Conservation (phyloP, 345 rosid genomes). For the Murraya koenigii region DNA sequence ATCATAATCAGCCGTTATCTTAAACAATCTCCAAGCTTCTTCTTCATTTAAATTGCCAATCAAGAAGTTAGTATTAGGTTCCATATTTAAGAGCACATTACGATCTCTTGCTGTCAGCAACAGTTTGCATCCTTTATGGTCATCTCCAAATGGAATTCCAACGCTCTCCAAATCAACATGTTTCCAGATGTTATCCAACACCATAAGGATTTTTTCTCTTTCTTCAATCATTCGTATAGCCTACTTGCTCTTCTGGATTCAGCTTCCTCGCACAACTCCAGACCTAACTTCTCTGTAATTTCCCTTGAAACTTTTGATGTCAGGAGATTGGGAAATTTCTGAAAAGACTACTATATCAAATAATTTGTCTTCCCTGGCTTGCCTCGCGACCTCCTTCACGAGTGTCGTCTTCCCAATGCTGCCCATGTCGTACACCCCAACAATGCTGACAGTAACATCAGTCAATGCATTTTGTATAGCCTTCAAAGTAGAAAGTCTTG, state of each 20-base stretch:
- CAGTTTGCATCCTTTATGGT: no score
- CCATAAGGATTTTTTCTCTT: neutral
- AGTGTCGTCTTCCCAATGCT: conserved; percentile 24
- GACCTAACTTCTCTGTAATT: neutral
- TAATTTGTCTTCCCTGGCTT: neutral
- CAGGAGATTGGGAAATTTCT: neutral
- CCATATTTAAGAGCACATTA: no score
- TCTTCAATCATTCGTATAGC: neutral
- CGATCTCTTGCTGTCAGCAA: no score
- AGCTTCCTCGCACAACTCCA: neutral
- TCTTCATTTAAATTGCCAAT: neutral
- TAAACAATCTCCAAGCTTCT: neutral
- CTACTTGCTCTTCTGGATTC: neutral
- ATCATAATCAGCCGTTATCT: neutral
- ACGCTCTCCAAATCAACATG: no score
- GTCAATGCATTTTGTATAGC: neutral
- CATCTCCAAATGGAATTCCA: no score
- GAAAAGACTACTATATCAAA: neutral
- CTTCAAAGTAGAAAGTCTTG: no score
- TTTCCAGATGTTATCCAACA: no score
- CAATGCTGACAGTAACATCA: neutral
- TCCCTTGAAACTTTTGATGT: no score
- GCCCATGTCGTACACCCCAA: conserved; percentile 15
- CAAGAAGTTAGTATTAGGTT: neutral
- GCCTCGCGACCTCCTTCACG: neutral